Percentiles rank a stretch among this genome's conserved stretches.
These are phyloP conservation scores for Ophiostoma pallidulum DNA, from an alignment of 2,329 filamentous ascomycete genomes.

Conservation along the genomic window DNA sequence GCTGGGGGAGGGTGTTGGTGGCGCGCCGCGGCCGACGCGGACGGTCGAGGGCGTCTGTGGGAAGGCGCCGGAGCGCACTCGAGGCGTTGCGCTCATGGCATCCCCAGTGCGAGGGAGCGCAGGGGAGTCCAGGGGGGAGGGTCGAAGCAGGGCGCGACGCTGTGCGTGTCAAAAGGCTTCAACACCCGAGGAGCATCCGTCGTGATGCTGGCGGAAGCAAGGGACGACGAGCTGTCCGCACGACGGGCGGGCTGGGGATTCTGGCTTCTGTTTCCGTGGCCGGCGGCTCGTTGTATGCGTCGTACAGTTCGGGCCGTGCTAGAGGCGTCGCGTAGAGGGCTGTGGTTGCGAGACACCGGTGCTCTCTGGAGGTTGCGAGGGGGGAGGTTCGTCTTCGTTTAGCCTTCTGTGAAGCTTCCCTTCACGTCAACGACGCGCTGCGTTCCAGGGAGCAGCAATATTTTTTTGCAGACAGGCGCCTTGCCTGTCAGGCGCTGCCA, in stretches of 20 bases:
- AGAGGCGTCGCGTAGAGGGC: no score
- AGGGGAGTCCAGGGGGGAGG: not conserved
- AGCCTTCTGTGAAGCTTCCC: constrained; percentile 3
- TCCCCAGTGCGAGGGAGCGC: not conserved
- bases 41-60: constrained; percentile 18
- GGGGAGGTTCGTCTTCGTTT: no score
- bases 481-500: not conserved
- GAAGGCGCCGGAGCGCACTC: constrained; percentile 20
- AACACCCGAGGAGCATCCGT: no score
- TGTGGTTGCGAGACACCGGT: no score
- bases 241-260: not conserved
- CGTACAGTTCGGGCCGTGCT: no score
- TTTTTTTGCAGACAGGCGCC: constrained; percentile 9
- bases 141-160: no score
- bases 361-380: no score
- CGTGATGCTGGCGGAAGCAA: not conserved
- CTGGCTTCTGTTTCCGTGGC: not conserved
- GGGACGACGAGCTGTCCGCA: not conserved
- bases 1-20: constrained; percentile 18
- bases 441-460: constrained; percentile 6
- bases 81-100: constrained; percentile 21
- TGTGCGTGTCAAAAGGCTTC: no score
- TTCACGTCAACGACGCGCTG: constrained; percentile 13
- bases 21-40: constrained; percentile 12
- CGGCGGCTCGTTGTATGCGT: not conserved